Percentiles rank a stretch among this genome's conserved stretches.
Evolutionary conservation across 805 yeast species (phyloP).

Genomic region (Lachancea meyersii): DNA sequence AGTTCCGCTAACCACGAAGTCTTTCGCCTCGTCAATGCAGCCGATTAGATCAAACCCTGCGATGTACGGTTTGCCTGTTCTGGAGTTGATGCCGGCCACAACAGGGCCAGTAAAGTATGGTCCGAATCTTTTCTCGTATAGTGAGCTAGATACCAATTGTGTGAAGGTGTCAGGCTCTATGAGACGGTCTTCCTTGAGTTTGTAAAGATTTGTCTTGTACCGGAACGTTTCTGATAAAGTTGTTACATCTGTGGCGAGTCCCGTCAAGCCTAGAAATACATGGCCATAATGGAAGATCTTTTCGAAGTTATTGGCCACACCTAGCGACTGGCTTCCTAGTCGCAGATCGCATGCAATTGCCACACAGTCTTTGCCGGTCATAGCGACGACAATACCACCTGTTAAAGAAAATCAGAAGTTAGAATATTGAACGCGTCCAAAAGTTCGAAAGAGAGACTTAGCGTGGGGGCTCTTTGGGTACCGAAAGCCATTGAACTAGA

Average conservation of each 20-base stretch:
- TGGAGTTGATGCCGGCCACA: slow-evolving; percentile 88
- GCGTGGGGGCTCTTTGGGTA: not conserved
- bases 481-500: not conserved
- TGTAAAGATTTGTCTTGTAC: slow-evolving; percentile 80
- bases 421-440: slow-evolving; percentile 8
- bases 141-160: slow-evolving; percentile 80
- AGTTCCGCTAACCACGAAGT: slow-evolving; percentile 92
- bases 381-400: slow-evolving; percentile 97
- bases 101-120: slow-evolving; percentile 96
- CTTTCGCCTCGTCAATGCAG: slow-evolving; percentile 90
- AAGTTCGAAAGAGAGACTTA: not conserved
- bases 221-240: slow-evolving; percentile 80
- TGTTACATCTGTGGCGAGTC: slow-evolving; percentile 88
- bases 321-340: slow-evolving; percentile 88
- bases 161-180: slow-evolving; percentile 95
- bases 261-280: slow-evolving; percentile 86
- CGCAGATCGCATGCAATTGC: slow-evolving; percentile 96
- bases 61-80: slow-evolving; percentile 76
- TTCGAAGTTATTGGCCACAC: slow-evolving; percentile 87
- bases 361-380: slow-evolving; percentile 97
- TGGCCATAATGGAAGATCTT: slow-evolving; percentile 83
- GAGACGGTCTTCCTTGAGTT: slow-evolving; percentile 81
- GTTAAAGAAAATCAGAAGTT: slow-evolving; percentile 9
- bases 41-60: slow-evolving; percentile 97
- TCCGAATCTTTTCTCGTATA: slow-evolving; percentile 88